These are phyloP conservation scores for Colletotrichum kahawae DNA, from an alignment of 2,329 filamentous ascomycete species.

Conservation along the genomic window DNA sequence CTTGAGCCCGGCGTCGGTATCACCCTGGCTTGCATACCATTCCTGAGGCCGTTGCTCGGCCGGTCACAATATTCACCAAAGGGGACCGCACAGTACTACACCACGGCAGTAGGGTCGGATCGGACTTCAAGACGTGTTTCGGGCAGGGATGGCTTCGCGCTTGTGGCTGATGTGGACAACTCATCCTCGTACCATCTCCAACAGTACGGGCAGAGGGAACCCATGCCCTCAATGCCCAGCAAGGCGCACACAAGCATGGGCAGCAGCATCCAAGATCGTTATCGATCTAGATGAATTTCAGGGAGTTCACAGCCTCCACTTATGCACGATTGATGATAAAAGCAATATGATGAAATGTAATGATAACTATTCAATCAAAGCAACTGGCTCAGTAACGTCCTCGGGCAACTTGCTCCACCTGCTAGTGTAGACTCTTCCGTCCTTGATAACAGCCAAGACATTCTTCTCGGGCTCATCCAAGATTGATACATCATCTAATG, in stretches of 20 bases:
- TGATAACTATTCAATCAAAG: conserved; percentile 2
- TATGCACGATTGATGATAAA: not conserved
- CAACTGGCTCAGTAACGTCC: conserved; percentile 18
- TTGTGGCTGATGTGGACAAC: not conserved
- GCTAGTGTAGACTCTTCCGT: conserved; percentile 48
- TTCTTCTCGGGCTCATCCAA: conserved; percentile 52
- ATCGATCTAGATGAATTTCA: not conserved
- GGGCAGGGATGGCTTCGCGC: not conserved
- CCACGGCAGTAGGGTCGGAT: not conserved
- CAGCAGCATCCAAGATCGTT: not conserved
- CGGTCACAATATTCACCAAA: conserved; percentile 19
- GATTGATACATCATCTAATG: conserved; percentile 58
- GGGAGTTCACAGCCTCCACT: not conserved
- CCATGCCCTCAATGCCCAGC: not conserved
- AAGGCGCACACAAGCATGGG: not conserved
- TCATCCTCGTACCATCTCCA: not conserved
- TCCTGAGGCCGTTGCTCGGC: conserved; percentile 43
- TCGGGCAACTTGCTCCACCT: conserved; percentile 28
- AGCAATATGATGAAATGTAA: not conserved
- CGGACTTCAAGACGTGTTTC: not conserved
- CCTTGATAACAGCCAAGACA: conserved; percentile 58
- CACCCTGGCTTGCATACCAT: conserved; percentile 42
- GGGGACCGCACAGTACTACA: conserved; percentile 13
- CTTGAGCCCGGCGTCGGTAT: conserved; percentile 44
- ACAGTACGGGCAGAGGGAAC: not conserved